A percentile compares a stretch with the other conserved stretches of the same genome.
Conservation (phyloP, 139 green algal genomes). For the Picochlorum sp. region DNA sequence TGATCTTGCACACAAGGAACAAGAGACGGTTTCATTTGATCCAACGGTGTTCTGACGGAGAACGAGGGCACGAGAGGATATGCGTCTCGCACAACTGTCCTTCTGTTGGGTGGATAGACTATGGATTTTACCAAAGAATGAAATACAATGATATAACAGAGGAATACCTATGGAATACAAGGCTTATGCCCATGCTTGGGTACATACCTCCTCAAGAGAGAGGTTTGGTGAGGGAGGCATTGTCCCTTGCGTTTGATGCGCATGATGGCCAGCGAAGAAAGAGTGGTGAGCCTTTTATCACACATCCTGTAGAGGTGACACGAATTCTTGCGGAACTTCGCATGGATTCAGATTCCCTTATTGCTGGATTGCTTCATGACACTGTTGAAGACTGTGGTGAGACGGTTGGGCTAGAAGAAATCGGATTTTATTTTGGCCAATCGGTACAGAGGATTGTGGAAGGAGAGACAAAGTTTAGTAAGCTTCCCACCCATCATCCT, state of each 20-base stretch:
- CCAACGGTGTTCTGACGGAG: not conserved
- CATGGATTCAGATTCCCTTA: conserved; percentile 66
- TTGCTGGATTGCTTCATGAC: conserved; percentile 76
- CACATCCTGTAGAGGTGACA: conserved; percentile 83
- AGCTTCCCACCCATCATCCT: conserved; percentile 34
- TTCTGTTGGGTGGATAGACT: conserved; percentile 29
- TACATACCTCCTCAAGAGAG: conserved; percentile 44
- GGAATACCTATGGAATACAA: conserved; percentile 46
- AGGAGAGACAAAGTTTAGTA: conserved; percentile 81
- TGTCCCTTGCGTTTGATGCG: conserved; percentile 59
- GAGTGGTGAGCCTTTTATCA: conserved; percentile 83
- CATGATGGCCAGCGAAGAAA: conserved; percentile 72
- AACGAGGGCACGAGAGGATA: not conserved
- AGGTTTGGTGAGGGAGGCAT: conserved; percentile 35
- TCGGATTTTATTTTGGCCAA: conserved; percentile 60
- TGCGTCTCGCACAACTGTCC: not conserved
- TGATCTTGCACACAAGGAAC: not conserved
- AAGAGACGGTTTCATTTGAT: too few relatives aligned
- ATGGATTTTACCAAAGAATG: conserved; percentile 49
- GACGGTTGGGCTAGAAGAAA: conserved; percentile 64
- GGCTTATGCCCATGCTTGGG: conserved; percentile 39
- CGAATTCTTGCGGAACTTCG: conserved; percentile 63
- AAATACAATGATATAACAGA: conserved; percentile 28
- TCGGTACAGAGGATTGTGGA: conserved; percentile 76
- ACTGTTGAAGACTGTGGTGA: conserved; percentile 83